Evolutionary conservation across 2,329 filamentous ascomycete genomes (phyloP), one percentile per base, ranked within the genome.

Genomic region (Coniochaeta sp.): DNA sequence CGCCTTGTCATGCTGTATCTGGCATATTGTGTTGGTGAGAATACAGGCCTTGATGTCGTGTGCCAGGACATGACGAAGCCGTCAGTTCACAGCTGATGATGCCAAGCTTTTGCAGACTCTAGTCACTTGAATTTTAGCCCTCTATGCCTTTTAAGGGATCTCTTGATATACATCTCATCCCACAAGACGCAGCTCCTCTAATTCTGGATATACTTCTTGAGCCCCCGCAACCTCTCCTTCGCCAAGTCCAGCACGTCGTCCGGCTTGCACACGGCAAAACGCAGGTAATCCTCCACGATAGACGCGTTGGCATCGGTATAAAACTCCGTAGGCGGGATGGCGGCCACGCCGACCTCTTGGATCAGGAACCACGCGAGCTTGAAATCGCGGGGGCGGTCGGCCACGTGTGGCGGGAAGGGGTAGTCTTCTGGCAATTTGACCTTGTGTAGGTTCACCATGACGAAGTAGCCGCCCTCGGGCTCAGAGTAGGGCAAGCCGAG

Each of bases 261-360:
- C 42, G 93, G 85, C 79, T 98, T 98, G 79, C 93, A 98, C 2
- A 98, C 91, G 0, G 93, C 93, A 71, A 97, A 97, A 22, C 93
- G 84, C 69, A 98, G 81, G 77, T 95, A 98, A 68, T 97, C 89
- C 78, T 96, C 90, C 0, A 90, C 93, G 67, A 96, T 85, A 69
- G 90, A 85, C 32, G 89, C 85, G 70, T 96, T 96, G 44, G 75
- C 77, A 24, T 90, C 87, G 0, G 93, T 96, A 73, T 96, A 97
- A 74, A 98, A 98, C 73, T 98, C 93, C 0, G 93, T 96, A 0
- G 93, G 93, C n/a, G 93, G 93, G 63, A 98, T 96, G 12, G 93
- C 92, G 2, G 93, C 93, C 34, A 98, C 90, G 9, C 93, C 93
- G 24, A 98, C 80, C 77, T 98, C 93, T 72, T 92, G 92, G 75